Conservation (phyloP, 2,329 filamentous ascomycete species). For the Fusarium pseudoanthophilum region DNA sequence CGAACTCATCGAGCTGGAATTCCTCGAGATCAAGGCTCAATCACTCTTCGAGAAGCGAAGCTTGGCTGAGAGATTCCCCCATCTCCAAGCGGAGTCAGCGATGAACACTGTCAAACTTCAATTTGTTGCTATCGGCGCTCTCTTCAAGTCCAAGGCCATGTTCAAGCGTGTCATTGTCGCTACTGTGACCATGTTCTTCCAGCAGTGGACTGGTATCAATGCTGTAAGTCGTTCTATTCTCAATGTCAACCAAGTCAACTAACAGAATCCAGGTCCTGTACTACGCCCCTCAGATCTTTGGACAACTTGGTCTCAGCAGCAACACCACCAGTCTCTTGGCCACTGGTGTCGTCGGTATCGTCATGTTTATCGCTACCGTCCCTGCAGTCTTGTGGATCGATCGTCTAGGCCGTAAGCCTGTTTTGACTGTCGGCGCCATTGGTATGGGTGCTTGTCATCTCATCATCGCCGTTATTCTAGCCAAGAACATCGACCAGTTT, state of each 20-base stretch:
- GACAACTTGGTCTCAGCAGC: conserved; percentile 67
- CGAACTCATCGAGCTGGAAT: conserved; percentile 76
- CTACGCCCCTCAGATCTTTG: conserved; percentile 78
- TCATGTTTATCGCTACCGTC: conserved; percentile 75
- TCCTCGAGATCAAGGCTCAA: conserved; percentile 85
- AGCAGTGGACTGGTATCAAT: conserved; percentile 61
- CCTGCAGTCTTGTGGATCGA: conserved; percentile 75
- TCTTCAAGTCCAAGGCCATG: conserved; percentile 74
- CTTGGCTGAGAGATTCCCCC: conserved; percentile 16
- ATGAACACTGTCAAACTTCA: conserved; percentile 73
- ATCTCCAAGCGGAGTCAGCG: background rate
- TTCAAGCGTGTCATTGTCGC: conserved; percentile 73
- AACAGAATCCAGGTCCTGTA: conserved; percentile 58
- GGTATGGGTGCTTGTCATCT: conserved; percentile 78
- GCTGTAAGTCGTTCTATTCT: conserved; percentile 51
- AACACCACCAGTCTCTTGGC: conserved; percentile 69
- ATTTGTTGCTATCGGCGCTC: conserved; percentile 72
- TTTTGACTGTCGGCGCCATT: conserved; percentile 71
- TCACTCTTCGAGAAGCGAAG: conserved; percentile 76
- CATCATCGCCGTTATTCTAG: conserved; percentile 76
- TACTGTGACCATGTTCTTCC: conserved; percentile 71
- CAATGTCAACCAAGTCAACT: rapidly evolving
- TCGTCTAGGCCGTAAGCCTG: conserved; percentile 69
- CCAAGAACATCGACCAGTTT: conserved; percentile 70
- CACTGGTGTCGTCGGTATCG: conserved; percentile 77